Evolutionary conservation across 2,329 filamentous ascomycete genomes (phyloP).

Genomic region (Sclerotinia minor): DNA sequence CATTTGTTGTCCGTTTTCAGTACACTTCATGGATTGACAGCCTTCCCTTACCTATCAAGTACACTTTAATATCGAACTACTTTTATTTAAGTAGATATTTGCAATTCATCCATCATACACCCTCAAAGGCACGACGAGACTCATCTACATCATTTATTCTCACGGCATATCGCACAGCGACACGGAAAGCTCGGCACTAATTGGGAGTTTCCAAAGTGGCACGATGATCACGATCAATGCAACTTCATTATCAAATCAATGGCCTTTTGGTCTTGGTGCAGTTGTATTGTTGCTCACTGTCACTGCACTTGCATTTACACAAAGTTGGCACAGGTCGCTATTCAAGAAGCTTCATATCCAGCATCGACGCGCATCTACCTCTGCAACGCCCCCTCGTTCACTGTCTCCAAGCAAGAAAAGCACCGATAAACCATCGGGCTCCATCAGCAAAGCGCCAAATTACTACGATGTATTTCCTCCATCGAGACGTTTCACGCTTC

Average conservation of each 20-base stretch:
- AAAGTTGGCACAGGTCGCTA: slow-evolving; percentile 34
- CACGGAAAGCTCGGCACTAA: neutral
- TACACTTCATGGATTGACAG: neutral
- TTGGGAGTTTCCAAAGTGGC: neutral
- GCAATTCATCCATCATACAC: neutral
- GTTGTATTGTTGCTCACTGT: slow-evolving; percentile 33
- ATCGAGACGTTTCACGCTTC: slow-evolving; percentile 36
- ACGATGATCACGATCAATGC: slow-evolving; percentile 20
- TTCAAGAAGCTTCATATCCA: slow-evolving; percentile 35
- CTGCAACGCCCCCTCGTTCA: slow-evolving; percentile 40
- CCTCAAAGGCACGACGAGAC: neutral
- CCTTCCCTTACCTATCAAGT: neutral
- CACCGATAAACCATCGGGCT: slow-evolving; percentile 9
- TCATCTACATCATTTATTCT: neutral
- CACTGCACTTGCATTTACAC: slow-evolving; percentile 31
- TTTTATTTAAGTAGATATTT: neutral
- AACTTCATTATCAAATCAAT: slow-evolving; percentile 29
- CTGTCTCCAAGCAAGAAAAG: slow-evolving; percentile 35
- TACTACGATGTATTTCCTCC: slow-evolving; percentile 35
- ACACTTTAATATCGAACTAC: neutral
- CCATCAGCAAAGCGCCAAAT: slow-evolving; percentile 17
- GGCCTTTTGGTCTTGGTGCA: slow-evolving; percentile 36
- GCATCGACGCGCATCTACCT: slow-evolving; percentile 38
- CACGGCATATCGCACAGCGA: neutral
- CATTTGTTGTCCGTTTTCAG: neutral